Percentiles rank a stretch among this genome's conserved stretches.
Conservation (phyloP, 305 asterid genomes). For the Solanum aculeatissimum region DNA sequence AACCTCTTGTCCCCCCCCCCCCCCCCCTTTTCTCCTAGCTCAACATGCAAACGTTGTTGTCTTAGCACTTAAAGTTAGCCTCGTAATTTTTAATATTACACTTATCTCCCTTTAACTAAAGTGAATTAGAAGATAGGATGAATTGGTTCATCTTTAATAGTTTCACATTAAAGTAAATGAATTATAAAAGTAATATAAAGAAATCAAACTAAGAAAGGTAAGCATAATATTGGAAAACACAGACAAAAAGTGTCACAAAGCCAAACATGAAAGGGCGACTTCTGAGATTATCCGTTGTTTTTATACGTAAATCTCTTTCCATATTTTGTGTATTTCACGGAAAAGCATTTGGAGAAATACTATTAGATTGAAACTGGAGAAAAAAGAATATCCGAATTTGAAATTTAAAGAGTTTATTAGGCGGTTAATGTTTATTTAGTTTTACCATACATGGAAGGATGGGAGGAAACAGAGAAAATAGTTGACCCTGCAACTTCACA, state of each 20-base stretch:
- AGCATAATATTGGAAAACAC: background rate
- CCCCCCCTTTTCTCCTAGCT: too few species aligned
- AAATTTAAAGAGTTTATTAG: background rate
- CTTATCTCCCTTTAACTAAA: background rate
- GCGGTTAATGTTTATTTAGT: background rate
- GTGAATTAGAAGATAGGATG: background rate
- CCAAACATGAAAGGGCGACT: background rate
- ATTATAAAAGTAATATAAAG: background rate
- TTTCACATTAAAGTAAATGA: background rate
- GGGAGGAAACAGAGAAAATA: background rate
- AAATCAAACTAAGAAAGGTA: background rate
- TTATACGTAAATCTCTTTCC: background rate
- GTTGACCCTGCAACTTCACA: background rate
- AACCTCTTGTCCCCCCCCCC: too few species aligned
- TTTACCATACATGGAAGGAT: background rate
- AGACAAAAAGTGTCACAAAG: too few species aligned
- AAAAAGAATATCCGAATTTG: background rate
- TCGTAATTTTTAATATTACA: background rate
- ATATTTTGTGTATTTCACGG: background rate
- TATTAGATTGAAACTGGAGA: background rate
- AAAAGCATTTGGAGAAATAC: background rate
- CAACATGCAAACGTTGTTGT: too few species aligned
- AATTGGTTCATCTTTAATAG: background rate
- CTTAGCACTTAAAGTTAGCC: too few species aligned
- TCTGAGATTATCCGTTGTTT: background rate